Percentiles rank a stretch among this genome's conserved stretches.
Evolutionary conservation across 2,329 filamentous ascomycete species (phyloP).

Genomic region (Alternaria sp.): DNA sequence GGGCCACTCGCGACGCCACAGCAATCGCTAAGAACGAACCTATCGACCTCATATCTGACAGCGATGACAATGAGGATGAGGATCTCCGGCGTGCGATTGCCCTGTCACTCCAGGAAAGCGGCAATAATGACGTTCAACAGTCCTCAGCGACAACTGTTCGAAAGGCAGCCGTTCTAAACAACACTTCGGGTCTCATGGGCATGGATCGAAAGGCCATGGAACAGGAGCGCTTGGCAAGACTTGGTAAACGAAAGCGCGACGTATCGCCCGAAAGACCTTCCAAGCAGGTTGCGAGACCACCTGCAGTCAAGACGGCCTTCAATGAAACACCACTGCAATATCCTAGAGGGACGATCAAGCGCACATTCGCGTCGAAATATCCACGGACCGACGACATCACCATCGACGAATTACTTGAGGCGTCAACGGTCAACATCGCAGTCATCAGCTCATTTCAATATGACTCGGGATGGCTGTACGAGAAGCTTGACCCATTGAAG

Average conservation of each 20-base stretch:
- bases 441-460: slow-evolving; percentile 88
- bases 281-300: slow-evolving; percentile 24
- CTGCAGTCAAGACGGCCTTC: not conserved
- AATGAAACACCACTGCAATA: slow-evolving; percentile 50
- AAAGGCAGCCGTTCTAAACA: not conserved
- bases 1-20: not conserved
- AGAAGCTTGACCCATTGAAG: slow-evolving; percentile 70
- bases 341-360: slow-evolving; percentile 74
- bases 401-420: slow-evolving; percentile 85
- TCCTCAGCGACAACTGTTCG: not conserved
- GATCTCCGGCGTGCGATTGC: slow-evolving; percentile 40
- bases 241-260: slow-evolving; percentile 68
- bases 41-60: slow-evolving; percentile 30
- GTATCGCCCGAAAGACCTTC: slow-evolving; percentile 50
- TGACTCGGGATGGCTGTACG: slow-evolving; percentile 77
- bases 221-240: slow-evolving; percentile 76
- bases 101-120: slow-evolving; percentile 32
- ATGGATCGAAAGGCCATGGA: slow-evolving; percentile 87
- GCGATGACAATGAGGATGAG: slow-evolving; percentile 31
- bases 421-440: slow-evolving; percentile 73
- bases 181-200: slow-evolving; percentile 51
- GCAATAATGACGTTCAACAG: not conserved
- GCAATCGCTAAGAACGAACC: slow-evolving; percentile 6
- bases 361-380: slow-evolving; percentile 76
- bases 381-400: slow-evolving; percentile 77